Percentiles rank a stretch among this genome's conserved stretches.
Conservation (phyloP, 768 basidiomycete species). For the Termitomyces sp. region DNA sequence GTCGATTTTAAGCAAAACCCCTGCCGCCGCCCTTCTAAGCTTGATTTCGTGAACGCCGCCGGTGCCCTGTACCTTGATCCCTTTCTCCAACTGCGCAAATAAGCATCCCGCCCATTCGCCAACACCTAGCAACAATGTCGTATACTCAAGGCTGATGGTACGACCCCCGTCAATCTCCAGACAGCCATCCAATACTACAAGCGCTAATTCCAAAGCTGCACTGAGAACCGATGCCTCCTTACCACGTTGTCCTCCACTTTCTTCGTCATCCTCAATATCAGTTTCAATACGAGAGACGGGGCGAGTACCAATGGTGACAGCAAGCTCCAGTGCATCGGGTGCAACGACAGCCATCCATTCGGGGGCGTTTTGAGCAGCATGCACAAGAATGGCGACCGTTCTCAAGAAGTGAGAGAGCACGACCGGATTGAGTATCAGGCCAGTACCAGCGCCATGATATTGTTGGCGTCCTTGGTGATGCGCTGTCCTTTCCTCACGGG, state of each 20-base stretch:
- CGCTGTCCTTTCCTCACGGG: constrained; percentile 68
- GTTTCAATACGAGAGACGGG: constrained; percentile 46
- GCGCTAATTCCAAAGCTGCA: constrained; percentile 71
- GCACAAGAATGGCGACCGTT: constrained; percentile 75
- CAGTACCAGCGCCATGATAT: constrained; percentile 75
- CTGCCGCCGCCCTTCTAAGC: constrained; percentile 69
- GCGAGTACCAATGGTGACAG: constrained; percentile 71
- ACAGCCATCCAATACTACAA: constrained; percentile 73
- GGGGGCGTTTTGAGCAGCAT: constrained; percentile 76
- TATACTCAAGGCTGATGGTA: constrained; percentile 72
- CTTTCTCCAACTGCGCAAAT: constrained; percentile 63
- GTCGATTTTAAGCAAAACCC: constrained; percentile 79
- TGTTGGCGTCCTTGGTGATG: constrained; percentile 48
- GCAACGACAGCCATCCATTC: constrained; percentile 81
- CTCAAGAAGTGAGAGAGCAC: constrained; percentile 73
- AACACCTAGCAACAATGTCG: constrained; percentile 61
- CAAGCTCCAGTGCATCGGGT: constrained; percentile 81
- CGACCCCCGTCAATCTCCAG: constrained; percentile 76
- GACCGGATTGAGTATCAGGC: constrained; percentile 76
- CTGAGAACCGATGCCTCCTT: constrained; percentile 76
- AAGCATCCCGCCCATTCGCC: constrained; percentile 81
- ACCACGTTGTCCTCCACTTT: constrained; percentile 27
- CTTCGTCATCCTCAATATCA: constrained; percentile 33
- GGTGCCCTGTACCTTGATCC: constrained; percentile 55
- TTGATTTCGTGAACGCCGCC: constrained; percentile 65